Evolutionary conservation across 2,329 filamentous ascomycete species (phyloP).

Genomic region (Grosmannia serpens): DNA sequence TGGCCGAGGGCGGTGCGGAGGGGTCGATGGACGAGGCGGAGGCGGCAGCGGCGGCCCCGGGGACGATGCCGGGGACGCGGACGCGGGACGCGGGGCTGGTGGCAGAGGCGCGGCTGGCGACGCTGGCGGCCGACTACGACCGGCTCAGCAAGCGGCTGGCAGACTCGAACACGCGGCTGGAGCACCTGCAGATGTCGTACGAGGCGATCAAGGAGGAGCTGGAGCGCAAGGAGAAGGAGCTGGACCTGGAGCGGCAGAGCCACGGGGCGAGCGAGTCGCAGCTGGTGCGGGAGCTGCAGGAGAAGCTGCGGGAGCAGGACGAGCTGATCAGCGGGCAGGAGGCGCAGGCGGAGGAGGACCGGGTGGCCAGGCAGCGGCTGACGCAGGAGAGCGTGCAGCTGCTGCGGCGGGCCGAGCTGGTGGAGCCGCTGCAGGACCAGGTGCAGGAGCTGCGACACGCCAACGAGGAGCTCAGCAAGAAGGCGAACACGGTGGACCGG

Average conservation of each 20-base stretch:
- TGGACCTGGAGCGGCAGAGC: slow-evolving; percentile 41
- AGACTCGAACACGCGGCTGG: slow-evolving; percentile 47
- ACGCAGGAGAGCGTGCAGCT: slow-evolving; percentile 37
- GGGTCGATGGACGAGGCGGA: slow-evolving; percentile 22
- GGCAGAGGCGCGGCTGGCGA: slow-evolving; percentile 43
- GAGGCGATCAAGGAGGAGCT: slow-evolving; percentile 55
- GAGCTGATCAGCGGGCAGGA: slow-evolving; percentile 62
- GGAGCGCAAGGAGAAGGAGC: slow-evolving; percentile 41
- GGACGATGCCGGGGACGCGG: not conserved
- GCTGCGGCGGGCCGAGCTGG: slow-evolving; percentile 32
- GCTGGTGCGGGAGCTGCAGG: slow-evolving; percentile 41
- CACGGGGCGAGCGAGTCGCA: slow-evolving; percentile 41
- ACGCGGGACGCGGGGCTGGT: slow-evolving; percentile 43
- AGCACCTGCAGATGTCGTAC: slow-evolving; percentile 48
- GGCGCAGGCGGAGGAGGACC: slow-evolving; percentile 46
- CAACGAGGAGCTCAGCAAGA: slow-evolving; percentile 47
- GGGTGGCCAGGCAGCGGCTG: slow-evolving; percentile 31
- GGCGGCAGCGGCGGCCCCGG: slow-evolving; percentile 15
- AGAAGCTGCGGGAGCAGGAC: slow-evolving; percentile 53
- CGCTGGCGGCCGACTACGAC: slow-evolving; percentile 39
- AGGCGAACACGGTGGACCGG: slow-evolving; percentile 51
- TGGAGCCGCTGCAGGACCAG: slow-evolving; percentile 45
- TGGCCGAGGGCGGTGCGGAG: slow-evolving; percentile 22
- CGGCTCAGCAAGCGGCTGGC: slow-evolving; percentile 44
- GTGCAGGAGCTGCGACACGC: slow-evolving; percentile 47